Conservation (phyloP, 208 protist genomes). For the Zelonia costaricensis region DNA sequence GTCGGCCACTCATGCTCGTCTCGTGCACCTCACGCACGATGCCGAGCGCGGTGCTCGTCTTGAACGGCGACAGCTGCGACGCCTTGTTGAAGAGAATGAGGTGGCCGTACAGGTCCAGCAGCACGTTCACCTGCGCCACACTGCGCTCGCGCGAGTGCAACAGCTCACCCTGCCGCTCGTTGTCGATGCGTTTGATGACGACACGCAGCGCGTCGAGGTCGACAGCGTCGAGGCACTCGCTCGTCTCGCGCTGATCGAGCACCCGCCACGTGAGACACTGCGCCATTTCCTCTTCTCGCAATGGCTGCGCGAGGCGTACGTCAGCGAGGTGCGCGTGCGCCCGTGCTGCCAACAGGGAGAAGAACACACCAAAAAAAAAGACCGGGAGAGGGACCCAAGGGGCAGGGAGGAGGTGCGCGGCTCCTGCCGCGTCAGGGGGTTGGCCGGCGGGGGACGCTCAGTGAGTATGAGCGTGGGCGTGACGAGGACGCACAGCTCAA, state of each 20-base stretch:
- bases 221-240: conserved; percentile 47
- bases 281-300: no score
- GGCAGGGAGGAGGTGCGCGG: no score
- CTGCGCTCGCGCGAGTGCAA: conserved; percentile 23
- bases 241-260: conserved; percentile 49
- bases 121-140: conserved; percentile 45
- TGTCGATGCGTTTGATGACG: conserved; percentile 43
- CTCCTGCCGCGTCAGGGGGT: no score
- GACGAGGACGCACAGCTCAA: no score
- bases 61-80: conserved; percentile 61
- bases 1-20: conserved; percentile 57
- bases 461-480: no score
- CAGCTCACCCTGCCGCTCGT: conserved; percentile 27
- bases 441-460: no score
- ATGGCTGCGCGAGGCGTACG: no score
- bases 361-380: no score
- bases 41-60: conserved; percentile 80
- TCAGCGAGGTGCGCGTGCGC: no score
- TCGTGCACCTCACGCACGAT: conserved; percentile 73
- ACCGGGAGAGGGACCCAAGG: no score
- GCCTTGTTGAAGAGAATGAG: conserved; percentile 79
- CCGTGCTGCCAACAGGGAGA: no score
- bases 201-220: conserved; percentile 55
- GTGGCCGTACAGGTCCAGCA: conserved; percentile 84
- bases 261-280: conserved; percentile 68